Percentiles rank a stretch among this genome's conserved stretches.
phyloP scores from a whole-genome alignment of 1,284 basidiomycete species.

The Coriolopsis trogii region DNA sequence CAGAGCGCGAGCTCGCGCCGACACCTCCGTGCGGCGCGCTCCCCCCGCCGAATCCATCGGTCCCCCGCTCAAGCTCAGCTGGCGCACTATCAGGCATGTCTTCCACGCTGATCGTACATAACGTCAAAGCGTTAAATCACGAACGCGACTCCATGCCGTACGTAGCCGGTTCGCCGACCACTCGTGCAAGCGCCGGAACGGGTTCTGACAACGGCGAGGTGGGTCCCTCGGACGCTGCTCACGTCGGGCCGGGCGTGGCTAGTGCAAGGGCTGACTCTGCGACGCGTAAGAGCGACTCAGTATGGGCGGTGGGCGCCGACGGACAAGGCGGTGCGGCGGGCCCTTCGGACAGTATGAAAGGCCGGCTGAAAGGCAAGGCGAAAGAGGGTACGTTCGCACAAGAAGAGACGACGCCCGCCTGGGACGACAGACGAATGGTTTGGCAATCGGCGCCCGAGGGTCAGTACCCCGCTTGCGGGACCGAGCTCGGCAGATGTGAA shows the following conservation, averaged over 20 bases:
- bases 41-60: no score
- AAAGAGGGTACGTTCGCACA: slow-evolving; percentile 1
- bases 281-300: slow-evolving; percentile 8
- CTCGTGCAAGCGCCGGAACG: background rate
- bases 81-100: background rate
- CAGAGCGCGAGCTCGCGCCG: slow-evolving; percentile 3
- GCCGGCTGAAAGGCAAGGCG: slow-evolving; percentile 8
- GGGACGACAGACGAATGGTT: background rate
- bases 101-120: background rate
- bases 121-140: no score
- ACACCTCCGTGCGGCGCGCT: background rate
- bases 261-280: slow-evolving; percentile 7
- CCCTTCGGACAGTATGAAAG: slow-evolving; percentile 11
- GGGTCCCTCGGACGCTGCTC: background rate
- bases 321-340: slow-evolving; percentile 8
- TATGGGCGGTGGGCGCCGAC: background rate
- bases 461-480: slow-evolving; percentile 5
- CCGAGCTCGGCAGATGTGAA: slow-evolving; percentile 8
- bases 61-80: background rate
- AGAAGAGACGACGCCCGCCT: background rate
- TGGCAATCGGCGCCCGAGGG: slow-evolving; percentile 7
- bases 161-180: background rate
- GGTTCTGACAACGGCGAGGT: background rate
- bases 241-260: background rate
- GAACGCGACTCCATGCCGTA: background rate